Percentiles rank a stretch among this genome's conserved stretches.
Conservation (phyloP, 2,329 filamentous ascomycete species). For the Colletotrichum truncatum region DNA sequence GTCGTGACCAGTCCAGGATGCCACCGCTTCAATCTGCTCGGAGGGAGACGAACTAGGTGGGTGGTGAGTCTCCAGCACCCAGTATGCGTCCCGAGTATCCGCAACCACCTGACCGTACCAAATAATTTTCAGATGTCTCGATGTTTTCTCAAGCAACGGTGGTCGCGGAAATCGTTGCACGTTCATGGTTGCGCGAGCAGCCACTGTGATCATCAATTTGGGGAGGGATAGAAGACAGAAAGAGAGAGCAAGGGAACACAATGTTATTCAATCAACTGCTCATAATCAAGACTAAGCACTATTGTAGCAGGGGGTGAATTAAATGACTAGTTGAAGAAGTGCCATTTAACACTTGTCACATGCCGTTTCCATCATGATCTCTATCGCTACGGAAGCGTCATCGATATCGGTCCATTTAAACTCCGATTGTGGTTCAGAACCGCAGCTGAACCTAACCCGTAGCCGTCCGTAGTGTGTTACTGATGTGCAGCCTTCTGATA, state of each 20-base stretch:
- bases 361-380: background rate
- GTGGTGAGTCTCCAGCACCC: slow-evolving; percentile 71
- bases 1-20: no score
- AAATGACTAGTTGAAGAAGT: no score
- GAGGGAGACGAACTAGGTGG: slow-evolving; percentile 64
- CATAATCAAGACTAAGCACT: no score
- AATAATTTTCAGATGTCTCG: slow-evolving; percentile 64
- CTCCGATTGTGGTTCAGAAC: background rate
- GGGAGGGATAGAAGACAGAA: no score
- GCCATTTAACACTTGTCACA: background rate
- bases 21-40: no score
- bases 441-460: no score
- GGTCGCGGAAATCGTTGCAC: slow-evolving; percentile 68
- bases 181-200: slow-evolving; percentile 51
- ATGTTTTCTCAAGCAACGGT: slow-evolving; percentile 62
- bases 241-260: no score
- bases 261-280: no score
- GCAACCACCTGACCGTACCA: slow-evolving; percentile 64
- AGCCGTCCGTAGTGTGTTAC: no score
- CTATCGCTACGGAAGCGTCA: background rate
- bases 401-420: slow-evolving; percentile 1
- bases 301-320: no score
- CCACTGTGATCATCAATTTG: background rate
- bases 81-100: slow-evolving; percentile 66
- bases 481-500: no score